Base-by-base conservation (phyloP, 2,329 filamentous ascomycete genomes). In the Cyclaneusma minus region DNA sequence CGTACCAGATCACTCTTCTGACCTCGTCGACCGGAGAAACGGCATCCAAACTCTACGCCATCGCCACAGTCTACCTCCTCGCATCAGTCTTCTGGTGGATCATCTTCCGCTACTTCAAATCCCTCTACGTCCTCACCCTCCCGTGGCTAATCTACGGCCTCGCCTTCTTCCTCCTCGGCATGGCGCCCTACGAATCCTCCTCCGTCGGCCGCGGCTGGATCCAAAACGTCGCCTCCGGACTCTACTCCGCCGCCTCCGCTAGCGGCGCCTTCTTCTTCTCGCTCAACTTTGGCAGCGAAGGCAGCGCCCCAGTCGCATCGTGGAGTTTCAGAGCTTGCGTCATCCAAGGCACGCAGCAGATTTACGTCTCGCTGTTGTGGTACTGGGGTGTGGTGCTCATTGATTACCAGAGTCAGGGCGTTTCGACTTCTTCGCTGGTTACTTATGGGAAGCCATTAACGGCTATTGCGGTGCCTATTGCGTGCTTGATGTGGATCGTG, bases 241-340 rank as follows among this genome's bases (percentile, higher is more conserved):
- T 71, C 13, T 78, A 78, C 41, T 64, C 69, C 1, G 55, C 63
- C 5, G 72, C 69, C 5, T 72, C 71, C 5, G 61, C 68, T 6
- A 67, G 64, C 21, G 72, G 72, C 8, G 67, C 64, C 1, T 55
- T 78, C 30, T 74, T 68, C 52, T 78, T 78, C 39, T 62, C 70
- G 3, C 58, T 75, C 25, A 77, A 77, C 45, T 76, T 75, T 39
- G 70, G 70, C 30, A 64, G 67, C 36, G 68, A 73, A 51, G 66
- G 63, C 21, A 68, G 68, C 23, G 60, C 64, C 3, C 67, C 69
- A 5, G 62, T 73, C 22, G 69, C 65, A 42, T 58, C 66, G 18
- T 76, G 70, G 70, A 68, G 71, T n/a, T 72, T 68, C 49, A 62
- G 72, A 30, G 72, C 72, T 10, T 71, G 69, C 39, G 46, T 68